Evolutionary conservation across 78 protist species (phyloP).

Genomic region (Polysphondylium violaceum): DNA sequence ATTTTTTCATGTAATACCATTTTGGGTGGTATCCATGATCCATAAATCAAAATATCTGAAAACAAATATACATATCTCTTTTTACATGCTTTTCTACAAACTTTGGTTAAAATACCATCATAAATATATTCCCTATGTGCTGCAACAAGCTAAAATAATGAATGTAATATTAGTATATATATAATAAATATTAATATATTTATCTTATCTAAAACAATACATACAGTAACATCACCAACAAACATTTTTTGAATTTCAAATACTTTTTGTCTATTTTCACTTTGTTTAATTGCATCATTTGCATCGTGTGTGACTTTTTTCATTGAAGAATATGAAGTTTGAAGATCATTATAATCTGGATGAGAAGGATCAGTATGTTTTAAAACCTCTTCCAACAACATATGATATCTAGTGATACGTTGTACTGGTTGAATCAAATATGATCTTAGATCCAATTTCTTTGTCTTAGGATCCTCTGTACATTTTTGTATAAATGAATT

Average conservation of each 20-base stretch:
- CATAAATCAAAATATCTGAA: slow-evolving; percentile 68
- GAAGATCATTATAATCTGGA: slow-evolving; percentile 42
- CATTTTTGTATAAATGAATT: slow-evolving; percentile 54
- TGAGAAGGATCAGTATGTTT: slow-evolving; percentile 76
- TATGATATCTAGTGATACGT: slow-evolving; percentile 82
- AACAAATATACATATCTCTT: slow-evolving; percentile 70
- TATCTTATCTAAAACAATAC: neutral
- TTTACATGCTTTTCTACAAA: slow-evolving; percentile 79
- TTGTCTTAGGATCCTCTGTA: slow-evolving; percentile 73
- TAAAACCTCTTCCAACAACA: slow-evolving; percentile 73
- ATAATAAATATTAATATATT: neutral
- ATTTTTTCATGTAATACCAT: slow-evolving; percentile 56
- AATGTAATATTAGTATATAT: neutral
- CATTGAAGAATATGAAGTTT: slow-evolving; percentile 29
- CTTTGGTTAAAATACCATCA: slow-evolving; percentile 68
- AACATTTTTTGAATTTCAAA: slow-evolving; percentile 72
- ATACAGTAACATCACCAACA: slow-evolving; percentile 56
- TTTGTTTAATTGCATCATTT: slow-evolving; percentile 67
- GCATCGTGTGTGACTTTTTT: slow-evolving; percentile 68
- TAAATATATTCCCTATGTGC: slow-evolving; percentile 70
- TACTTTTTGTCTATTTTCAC: slow-evolving; percentile 69
- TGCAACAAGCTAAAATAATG: slow-evolving; percentile 42
- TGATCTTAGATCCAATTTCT: slow-evolving; percentile 67
- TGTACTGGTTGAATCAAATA: slow-evolving; percentile 83
- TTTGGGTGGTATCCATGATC: slow-evolving; percentile 58